These are phyloP conservation scores for Colletotrichum sp. DNA, from an alignment of 2,329 filamentous ascomycete species.

Conservation along the genomic window DNA sequence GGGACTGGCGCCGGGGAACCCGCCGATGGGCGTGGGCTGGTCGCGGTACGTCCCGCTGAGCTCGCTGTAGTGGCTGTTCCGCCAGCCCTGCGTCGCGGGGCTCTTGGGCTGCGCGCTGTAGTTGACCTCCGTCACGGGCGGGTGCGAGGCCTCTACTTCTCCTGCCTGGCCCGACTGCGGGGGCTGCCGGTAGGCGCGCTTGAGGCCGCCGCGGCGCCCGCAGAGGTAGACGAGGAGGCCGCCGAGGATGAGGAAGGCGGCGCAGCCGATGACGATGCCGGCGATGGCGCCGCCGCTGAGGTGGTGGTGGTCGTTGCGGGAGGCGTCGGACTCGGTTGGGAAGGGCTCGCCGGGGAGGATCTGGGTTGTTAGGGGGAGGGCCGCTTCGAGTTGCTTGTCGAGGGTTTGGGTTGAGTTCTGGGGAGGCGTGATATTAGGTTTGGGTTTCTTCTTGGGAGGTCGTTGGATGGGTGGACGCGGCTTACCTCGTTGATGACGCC, in stretches of 20 bases:
- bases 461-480: background rate
- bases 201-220: constrained; percentile 43
- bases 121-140: constrained; percentile 7
- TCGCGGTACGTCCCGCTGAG: constrained; percentile 25
- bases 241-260: constrained; percentile 48
- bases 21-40: background rate
- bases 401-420: constrained; percentile 54
- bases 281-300: constrained; percentile 57
- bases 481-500: constrained; percentile 75
- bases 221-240: constrained; percentile 53
- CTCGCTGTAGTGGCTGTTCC: constrained; percentile 26
- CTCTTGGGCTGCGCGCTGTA: constrained; percentile 27
- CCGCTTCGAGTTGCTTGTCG: constrained; percentile 50
- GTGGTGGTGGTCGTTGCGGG: constrained; percentile 11
- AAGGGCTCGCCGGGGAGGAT: constrained; percentile 61
- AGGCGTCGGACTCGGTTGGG: constrained; percentile 49
- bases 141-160: background rate
- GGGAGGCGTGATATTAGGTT: constrained; percentile 9
- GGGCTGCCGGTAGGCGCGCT: constrained; percentile 38
- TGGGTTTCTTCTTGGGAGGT: background rate
- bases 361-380: constrained; percentile 54
- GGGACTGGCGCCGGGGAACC: constrained; percentile 18
- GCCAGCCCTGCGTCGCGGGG: constrained; percentile 30
- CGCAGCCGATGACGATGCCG: constrained; percentile 60
- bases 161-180: background rate